Base-by-base conservation (phyloP, 768 basidiomycete species). In the Suillus sp. region DNA sequence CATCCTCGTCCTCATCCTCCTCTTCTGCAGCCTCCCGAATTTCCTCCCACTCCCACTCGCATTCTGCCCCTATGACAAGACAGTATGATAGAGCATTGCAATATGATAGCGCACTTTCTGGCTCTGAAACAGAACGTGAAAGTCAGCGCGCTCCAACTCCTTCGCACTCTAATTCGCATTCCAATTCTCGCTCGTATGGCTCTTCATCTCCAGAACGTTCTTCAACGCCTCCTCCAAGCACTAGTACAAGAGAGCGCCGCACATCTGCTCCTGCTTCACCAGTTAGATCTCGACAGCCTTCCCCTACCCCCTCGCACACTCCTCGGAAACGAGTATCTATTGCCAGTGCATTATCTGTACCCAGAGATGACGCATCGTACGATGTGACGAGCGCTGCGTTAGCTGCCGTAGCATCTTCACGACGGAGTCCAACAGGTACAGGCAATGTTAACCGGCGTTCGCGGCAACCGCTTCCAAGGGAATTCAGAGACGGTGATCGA, bases 91-190 rank as follows among this genome's bases (percentile, higher is more conserved):
- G 78, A 56, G 66, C 75, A 35, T 80, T 82, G 20, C 43, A 45
- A 51, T 65, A 65, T 38, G 77, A 78, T 58, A 78, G 78, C 58
- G 67, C 75, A 37, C 81, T 82, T 60, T 93, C 91, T 8, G 92
- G 92, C 37, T 93, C 91, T 2, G 92, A 93, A 73, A 93, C 92
- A 0, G 92, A 93, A 73, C 86, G 90, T 50, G 91, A 92, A 74
- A 83, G 80, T 43, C 68, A 73, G 43, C 73, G 73, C 71, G 75
- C 72, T 8, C 71, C 71, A 18, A 64, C 73, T 61, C 71, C 75
- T 65, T 68, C 75, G 61, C 64, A 73, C 65, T 69, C 70, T 50
- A 70, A 73, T 66, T 66, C 78, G 53, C 69, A 69, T 70, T 65
- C 72, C 34, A 62, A 68, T 61, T 70, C 72, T 64, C 18, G 59